Percentiles rank a stretch among this genome's conserved stretches.
phyloP scores from a whole-genome alignment of 1,139 yeast species.

The Neolecta irregularis region DNA sequence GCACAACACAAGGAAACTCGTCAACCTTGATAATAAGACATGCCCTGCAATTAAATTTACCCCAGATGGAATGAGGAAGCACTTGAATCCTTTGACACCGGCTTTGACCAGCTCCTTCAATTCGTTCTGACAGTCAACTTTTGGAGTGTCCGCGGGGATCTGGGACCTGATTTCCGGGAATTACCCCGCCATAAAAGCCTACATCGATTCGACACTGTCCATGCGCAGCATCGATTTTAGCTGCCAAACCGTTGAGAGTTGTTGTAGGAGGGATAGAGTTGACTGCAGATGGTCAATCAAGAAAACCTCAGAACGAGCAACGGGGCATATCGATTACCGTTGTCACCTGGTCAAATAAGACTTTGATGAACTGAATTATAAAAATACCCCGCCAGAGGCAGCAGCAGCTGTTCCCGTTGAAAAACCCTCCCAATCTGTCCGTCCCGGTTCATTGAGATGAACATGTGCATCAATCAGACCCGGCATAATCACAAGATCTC shows the following conservation, averaged over 20 bases:
- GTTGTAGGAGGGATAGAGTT: too few relatives aligned
- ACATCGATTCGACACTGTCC: slow-evolving; percentile 85
- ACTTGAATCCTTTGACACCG: slow-evolving; percentile 33
- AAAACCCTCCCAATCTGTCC: slow-evolving; percentile 94
- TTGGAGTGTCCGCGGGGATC: slow-evolving; percentile 20
- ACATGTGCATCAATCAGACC: slow-evolving; percentile 91
- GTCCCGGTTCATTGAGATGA: slow-evolving; percentile 83
- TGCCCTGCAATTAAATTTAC: too few relatives aligned
- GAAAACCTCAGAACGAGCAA: slow-evolving; percentile 89
- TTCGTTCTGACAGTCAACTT: slow-evolving; percentile 5
- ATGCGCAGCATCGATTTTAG: slow-evolving; percentile 60
- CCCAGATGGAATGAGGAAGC: too few relatives aligned
- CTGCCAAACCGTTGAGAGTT: slow-evolving; percentile 54
- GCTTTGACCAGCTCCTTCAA: slow-evolving; percentile 31
- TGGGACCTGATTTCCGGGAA: slow-evolving; percentile 74
- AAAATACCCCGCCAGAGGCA: slow-evolving; percentile 85
- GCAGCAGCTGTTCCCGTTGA: slow-evolving; percentile 87
- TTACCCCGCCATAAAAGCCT: slow-evolving; percentile 91
- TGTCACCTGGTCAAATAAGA: too few relatives aligned
- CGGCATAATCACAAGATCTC: slow-evolving; percentile 50
- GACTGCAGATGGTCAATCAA: too few relatives aligned
- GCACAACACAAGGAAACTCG: slow-evolving; percentile 72
- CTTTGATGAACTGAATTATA: too few relatives aligned
- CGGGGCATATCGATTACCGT: slow-evolving; percentile 93
- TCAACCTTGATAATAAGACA: slow-evolving; percentile 85